Evolutionary conservation across 768 basidiomycete species (phyloP), one percentile per base, ranked within the genome.

Genomic region (Sistotremastrum niveocremeum): DNA sequence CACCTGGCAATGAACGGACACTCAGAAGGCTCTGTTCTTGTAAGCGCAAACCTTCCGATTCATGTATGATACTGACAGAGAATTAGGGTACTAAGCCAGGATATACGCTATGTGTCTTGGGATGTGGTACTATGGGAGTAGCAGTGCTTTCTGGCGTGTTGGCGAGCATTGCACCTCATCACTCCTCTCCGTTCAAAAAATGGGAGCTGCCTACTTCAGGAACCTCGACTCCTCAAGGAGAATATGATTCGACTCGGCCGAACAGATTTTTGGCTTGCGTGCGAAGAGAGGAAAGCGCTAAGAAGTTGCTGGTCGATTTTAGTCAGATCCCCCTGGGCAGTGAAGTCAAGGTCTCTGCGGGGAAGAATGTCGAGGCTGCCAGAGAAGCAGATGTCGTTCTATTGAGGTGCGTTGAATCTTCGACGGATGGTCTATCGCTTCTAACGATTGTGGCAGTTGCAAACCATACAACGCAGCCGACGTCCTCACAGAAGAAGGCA

Each of bases 101-200:
- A 20, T 20, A 20, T 20, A 20, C 20, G 20, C 20, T 20, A 20
- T 20, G 20, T 20, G 20, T 20, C 20, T 20, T 20, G 20, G 95
- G 94, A 71, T 98, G 95, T 63, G 95, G 95, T 47, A 98, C 94
- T 7, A 98, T 99, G 95, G 95, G 95, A 47, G 66, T 97, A 55
- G 91, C 95, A 48, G 74, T 99, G 60, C 75, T 91, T 42, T 93
- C 94, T 28, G 95, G 95, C 39, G 84, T 97, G 37, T 69, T 95
- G 43, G 76, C 81, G 51, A 86, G 86, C 57, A 76, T 97, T 38
- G 74, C 89, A 42, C 57, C 67, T n/a, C 61, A 61, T 54, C 39
- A 56, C 55, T 32, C 55, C 61, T 4, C 60, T 50, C 58, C 47
- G 39, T 56, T 49, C 29, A 61, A 60, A 37, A 79, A 81, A 58